Percentiles rank a stretch among this genome's conserved stretches.
Evolutionary conservation across 768 basidiomycete genomes (phyloP).

Genomic region (Tylopilus intermedius): DNA sequence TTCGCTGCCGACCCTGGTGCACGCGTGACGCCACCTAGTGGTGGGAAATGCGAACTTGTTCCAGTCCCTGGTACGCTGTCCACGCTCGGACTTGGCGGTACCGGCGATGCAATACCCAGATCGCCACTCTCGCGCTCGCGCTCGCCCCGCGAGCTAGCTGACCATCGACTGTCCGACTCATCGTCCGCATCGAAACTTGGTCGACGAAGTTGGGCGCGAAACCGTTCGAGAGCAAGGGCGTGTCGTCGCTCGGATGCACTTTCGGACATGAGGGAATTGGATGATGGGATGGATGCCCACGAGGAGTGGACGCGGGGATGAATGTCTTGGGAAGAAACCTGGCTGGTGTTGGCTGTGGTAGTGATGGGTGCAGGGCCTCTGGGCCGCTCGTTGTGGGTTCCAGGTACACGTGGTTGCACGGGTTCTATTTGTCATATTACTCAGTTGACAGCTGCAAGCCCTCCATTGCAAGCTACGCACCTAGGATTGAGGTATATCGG

Average conservation of each 20-base stretch:
- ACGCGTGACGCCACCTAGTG: neutral
- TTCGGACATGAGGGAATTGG: conserved; percentile 41
- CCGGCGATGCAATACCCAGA: conserved; percentile 11
- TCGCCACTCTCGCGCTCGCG: conserved; percentile 13
- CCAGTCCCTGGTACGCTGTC: conserved; percentile 13
- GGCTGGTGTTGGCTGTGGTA: conserved; percentile 4
- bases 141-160: conserved; percentile 15
- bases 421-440: conserved; percentile 14
- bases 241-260: conserved; percentile 41
- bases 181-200: conserved; percentile 25
- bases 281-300: conserved; percentile 30
- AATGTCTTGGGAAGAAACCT: conserved; percentile 10
- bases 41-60: conserved; percentile 8
- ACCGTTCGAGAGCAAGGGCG: conserved; percentile 33
- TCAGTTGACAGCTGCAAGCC: neutral
- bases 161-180: conserved; percentile 23
- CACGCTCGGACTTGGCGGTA: conserved; percentile 9
- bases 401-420: conserved; percentile 10
- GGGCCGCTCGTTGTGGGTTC: conserved; percentile 12
- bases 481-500: conserved; percentile 10
- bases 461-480: conserved; percentile 5
- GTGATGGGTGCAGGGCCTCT: conserved; percentile 13
- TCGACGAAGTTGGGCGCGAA: conserved; percentile 23
- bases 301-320: conserved; percentile 22
- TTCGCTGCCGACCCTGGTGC: neutral